These are phyloP conservation scores for Echium plantagineum DNA, from an alignment of 257 asterid species.

Conservation along the genomic window DNA sequence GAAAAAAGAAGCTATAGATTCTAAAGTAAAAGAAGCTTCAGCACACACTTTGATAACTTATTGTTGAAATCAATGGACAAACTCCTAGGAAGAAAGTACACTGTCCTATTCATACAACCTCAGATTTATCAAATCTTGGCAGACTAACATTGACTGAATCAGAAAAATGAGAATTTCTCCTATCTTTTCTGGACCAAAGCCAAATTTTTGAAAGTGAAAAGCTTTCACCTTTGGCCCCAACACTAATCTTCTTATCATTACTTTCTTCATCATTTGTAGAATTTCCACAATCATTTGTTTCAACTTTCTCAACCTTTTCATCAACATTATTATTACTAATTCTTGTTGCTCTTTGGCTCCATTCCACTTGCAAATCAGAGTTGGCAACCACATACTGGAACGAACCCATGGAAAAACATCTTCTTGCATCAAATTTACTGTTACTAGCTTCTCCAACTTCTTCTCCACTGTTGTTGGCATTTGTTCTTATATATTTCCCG, in stretches of 20 bases:
- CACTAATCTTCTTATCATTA: constrained; percentile 59
- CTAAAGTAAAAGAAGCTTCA: neutral
- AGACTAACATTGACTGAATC: constrained; percentile 30
- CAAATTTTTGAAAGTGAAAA: constrained; percentile 95
- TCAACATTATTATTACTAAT: constrained; percentile 16
- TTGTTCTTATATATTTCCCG: constrained; percentile 52
- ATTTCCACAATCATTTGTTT: constrained; percentile 43
- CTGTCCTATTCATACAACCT: neutral
- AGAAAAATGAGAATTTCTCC: constrained; percentile 29
- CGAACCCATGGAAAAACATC: constrained; percentile 96
- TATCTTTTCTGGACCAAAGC: constrained; percentile 89
- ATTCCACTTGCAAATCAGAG: constrained; percentile 70
- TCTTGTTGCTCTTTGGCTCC: constrained; percentile 27
- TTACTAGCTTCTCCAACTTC: constrained; percentile 71
- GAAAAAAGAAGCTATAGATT: neutral
- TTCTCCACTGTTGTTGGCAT: constrained; percentile 16
- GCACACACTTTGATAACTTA: neutral
- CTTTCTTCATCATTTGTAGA: constrained; percentile 34
- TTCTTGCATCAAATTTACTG: constrained; percentile 63
- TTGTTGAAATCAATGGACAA: neutral
- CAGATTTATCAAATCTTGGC: constrained; percentile 25
- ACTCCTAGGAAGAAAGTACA: neutral
- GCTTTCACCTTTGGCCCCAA: constrained; percentile 81
- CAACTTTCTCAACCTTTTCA: constrained; percentile 18
- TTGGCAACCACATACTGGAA: constrained; percentile 84